These are phyloP conservation scores for Cerrena zonata DNA, from an alignment of 1,284 basidiomycete genomes.

Conservation along the genomic window DNA sequence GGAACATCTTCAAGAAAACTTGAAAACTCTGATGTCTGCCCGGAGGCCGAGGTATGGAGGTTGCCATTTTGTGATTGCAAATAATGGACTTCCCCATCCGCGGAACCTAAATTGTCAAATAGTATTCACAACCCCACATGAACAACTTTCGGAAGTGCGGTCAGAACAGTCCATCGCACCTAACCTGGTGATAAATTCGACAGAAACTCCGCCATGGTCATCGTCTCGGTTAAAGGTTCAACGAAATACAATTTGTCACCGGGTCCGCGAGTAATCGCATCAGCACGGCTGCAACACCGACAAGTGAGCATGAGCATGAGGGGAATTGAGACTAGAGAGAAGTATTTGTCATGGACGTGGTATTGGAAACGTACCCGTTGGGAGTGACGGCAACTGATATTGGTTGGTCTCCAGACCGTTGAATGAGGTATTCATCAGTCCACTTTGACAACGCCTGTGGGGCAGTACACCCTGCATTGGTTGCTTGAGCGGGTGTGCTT, in stretches of 20 bases:
- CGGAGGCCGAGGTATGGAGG: slow-evolving; percentile 48
- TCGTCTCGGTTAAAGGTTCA: slow-evolving; percentile 66
- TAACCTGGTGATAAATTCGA: slow-evolving; percentile 35
- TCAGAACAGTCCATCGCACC: slow-evolving; percentile 20
- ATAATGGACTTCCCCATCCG: slow-evolving; percentile 52
- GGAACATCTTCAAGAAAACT: slow-evolving; percentile 59
- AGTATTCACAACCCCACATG: too few relatives aligned
- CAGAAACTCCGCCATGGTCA: slow-evolving; percentile 61
- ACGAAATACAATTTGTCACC: slow-evolving; percentile 66
- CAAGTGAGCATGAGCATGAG: too few relatives aligned
- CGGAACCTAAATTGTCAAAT: too few relatives aligned
- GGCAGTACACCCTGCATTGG: slow-evolving; percentile 29
- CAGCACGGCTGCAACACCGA: slow-evolving; percentile 80
- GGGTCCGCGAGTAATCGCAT: slow-evolving; percentile 59
- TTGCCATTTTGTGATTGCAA: slow-evolving; percentile 91
- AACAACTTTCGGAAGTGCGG: too few relatives aligned
- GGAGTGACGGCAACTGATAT: slow-evolving; percentile 81
- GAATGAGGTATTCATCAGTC: slow-evolving; percentile 59
- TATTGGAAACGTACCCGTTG: slow-evolving; percentile 57
- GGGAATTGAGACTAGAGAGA: too few relatives aligned
- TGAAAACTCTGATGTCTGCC: slow-evolving; percentile 53
- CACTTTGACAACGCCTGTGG: slow-evolving; percentile 45
- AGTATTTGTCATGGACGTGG: too few relatives aligned
- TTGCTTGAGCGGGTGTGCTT: not conserved
- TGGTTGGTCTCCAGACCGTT: slow-evolving; percentile 44